A percentile compares a stretch with the other conserved stretches of the same genome.
phyloP scores from a whole-genome alignment of 2,329 filamentous ascomycete species.

The Pyricularia grisea region DNA sequence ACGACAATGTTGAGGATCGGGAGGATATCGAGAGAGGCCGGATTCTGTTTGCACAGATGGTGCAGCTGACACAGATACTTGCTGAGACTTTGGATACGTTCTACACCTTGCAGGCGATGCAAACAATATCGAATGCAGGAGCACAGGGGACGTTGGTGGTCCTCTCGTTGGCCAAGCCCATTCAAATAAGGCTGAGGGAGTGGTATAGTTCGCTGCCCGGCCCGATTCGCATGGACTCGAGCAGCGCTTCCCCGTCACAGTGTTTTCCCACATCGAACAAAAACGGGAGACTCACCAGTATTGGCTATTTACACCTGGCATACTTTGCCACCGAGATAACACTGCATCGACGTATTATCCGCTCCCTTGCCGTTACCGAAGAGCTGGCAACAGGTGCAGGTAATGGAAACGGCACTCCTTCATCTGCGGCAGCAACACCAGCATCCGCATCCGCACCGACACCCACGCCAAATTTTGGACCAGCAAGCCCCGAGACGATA shows the following conservation, averaged over 20 bases:
- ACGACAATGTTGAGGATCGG: constrained; percentile 47
- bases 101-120: constrained; percentile 70
- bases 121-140: constrained; percentile 56
- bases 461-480: constrained; percentile 9
- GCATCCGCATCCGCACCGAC: constrained; percentile 6
- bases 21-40: constrained; percentile 59
- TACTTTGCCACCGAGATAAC: constrained; percentile 95
- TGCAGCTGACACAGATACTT: constrained; percentile 65
- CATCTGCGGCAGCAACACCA: background rate
- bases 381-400: constrained; percentile 23
- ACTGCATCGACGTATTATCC: constrained; percentile 82
- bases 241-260: background rate
- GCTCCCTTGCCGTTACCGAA: constrained; percentile 52
- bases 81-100: constrained; percentile 76
- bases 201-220: constrained; percentile 67
- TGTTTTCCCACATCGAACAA: background rate
- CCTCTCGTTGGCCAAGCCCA: constrained; percentile 67
- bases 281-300: constrained; percentile 44
- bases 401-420: constrained; percentile 5
- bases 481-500: constrained; percentile 64
- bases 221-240: constrained; percentile 54
- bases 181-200: constrained; percentile 73
- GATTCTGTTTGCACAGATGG: constrained; percentile 65
- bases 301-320: constrained; percentile 76
- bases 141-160: constrained; percentile 63